These are phyloP conservation scores for Grosmannia penicillata DNA, from an alignment of 2,329 filamentous ascomycete genomes.

Conservation along the genomic window DNA sequence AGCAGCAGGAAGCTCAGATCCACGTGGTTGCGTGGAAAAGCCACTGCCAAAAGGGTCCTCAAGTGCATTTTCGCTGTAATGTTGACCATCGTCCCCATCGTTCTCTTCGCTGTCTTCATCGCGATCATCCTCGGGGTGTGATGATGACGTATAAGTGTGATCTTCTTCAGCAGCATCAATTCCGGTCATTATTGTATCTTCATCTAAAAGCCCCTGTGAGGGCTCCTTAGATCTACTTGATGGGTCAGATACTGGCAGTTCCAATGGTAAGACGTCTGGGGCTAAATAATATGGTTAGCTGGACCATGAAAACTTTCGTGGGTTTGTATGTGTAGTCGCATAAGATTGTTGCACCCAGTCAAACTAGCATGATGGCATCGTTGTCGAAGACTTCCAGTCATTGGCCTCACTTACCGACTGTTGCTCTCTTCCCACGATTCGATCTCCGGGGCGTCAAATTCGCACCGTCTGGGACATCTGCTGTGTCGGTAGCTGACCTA, in stretches of 20 bases:
- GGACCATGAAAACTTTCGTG: no score
- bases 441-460: conserved; percentile 56
- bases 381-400: no score
- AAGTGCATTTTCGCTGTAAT: conserved; percentile 18
- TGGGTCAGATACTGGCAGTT: background rate
- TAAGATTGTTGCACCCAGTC: no score
- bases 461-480: conserved; percentile 44
- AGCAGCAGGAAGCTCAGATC: conserved; percentile 59
- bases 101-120: conserved; percentile 46
- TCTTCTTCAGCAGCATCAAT: conserved; percentile 38
- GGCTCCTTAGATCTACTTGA: background rate
- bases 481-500: conserved; percentile 34
- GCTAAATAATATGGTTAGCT: background rate
- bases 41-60: conserved; percentile 39
- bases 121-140: conserved; percentile 15
- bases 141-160: background rate
- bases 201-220: background rate
- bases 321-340: no score
- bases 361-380: no score
- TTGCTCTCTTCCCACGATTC: conserved; percentile 52
- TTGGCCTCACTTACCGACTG: conserved; percentile 19
- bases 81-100: conserved; percentile 19
- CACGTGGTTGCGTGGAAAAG: conserved; percentile 52
- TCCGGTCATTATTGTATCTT: conserved; percentile 56
- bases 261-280: background rate